Base-by-base conservation (phyloP, 257 asterid species). In the Lycium ferocissimum region DNA sequence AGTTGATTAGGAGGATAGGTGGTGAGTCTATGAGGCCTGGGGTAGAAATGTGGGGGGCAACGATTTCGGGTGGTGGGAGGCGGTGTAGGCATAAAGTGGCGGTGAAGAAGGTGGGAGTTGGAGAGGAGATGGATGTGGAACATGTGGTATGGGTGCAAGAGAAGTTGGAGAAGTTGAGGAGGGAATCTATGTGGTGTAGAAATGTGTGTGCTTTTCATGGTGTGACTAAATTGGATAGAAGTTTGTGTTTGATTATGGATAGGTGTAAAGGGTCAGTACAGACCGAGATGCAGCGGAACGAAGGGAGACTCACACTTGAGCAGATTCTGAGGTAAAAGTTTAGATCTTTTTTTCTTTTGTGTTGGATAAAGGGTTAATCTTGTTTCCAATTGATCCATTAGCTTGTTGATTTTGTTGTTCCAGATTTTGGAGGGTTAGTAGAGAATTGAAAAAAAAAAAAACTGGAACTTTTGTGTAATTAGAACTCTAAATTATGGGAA, bases 181-280 rank as follows among this genome's bases (percentile, higher is more conserved):
- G 96, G 87, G 92, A 93, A 83, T 91, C 98, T 1, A 93, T 94
- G 97, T 96, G 98, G 98, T 96, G 99, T 87, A 88, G 98, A 78
- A 96, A 94, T 89, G 98, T 96, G 61, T 96, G 98, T 89, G 91
- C 96, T 82, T 96, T 96, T 80, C 99, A 96, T 78, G 99, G 99
- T 66, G 93, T 91, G 10, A 92, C 88, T 9, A 93, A 91, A 90
- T 70, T 94, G 87, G 90, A 85, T n/a, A 88, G 88, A 59, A 91
- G 92, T 88, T 91, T 96, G 86, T 95, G 95, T 85, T 89, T 96
- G 90, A 93, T 96, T 79, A 92, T 94, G 98, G 97, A 96, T 89
- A 93, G 94, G 92, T 94, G 98, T 85, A 91, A 90, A 80, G 99
- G 99, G 58, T 94, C 99, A 12, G 90, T 96, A 13, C 94, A 86